Conservation (phyloP, 2,329 filamentous ascomycete genomes). For the Tolypocladium ophioglossoides region DNA sequence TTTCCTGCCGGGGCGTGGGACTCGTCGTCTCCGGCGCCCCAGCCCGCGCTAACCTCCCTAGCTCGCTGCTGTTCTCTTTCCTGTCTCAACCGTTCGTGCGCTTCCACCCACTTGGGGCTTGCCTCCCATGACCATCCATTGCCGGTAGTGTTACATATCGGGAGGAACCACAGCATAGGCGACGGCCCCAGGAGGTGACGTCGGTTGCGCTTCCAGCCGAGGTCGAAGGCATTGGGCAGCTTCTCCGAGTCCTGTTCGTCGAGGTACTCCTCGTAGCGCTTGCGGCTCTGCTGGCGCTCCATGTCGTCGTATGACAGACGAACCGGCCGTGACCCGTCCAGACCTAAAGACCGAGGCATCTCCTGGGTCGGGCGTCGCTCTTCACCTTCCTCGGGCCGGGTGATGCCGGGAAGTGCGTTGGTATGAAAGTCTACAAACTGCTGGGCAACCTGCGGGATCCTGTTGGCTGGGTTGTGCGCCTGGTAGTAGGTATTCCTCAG, state of each 20-base stretch:
- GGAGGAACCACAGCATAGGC: conserved; percentile 65
- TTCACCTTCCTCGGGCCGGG: conserved; percentile 73
- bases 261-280: conserved; percentile 61
- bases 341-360: conserved; percentile 1
- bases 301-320: conserved; percentile 44
- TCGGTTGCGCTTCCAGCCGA: conserved; percentile 74
- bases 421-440: conserved; percentile 74
- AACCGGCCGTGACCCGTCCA: conserved; percentile 25
- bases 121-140: conserved; percentile 95
- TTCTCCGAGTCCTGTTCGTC: conserved; percentile 82
- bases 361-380: conserved; percentile 26
- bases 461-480: conserved; percentile 41
- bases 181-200: conserved; percentile 69
- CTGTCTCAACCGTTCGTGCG: conserved; percentile 49
- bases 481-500: conserved; percentile 60
- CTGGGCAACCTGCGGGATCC: conserved; percentile 46
- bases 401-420: conserved; percentile 70
- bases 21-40: conserved; percentile 36
- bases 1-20: not conserved
- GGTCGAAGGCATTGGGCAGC: conserved; percentile 86
- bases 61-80: conserved; percentile 50
- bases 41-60: conserved; percentile 56
- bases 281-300: conserved; percentile 42
- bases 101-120: conserved; percentile 66
- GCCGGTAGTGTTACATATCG: conserved; percentile 74